Percentiles rank a stretch among this genome's conserved stretches.
Conservation (phyloP, 768 basidiomycete species). For the Collybia nuda region DNA sequence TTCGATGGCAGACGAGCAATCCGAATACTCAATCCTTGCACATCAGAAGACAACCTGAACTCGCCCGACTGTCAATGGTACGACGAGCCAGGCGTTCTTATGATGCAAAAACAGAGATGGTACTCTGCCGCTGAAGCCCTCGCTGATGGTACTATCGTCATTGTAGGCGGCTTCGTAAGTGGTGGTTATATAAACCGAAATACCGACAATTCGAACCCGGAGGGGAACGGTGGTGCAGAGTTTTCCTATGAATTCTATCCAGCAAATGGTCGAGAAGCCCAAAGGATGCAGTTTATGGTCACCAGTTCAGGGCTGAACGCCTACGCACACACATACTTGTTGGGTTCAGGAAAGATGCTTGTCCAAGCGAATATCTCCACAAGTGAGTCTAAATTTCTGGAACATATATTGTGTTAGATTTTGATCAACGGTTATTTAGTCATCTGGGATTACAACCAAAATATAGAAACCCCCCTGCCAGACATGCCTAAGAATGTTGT, state of each 20-base stretch:
- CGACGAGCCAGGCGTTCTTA: conserved; percentile 59
- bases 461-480: conserved; percentile 63
- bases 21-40: conserved; percentile 81
- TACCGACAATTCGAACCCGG: conserved; percentile 65
- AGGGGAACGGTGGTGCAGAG: conserved; percentile 66
- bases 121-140: conserved; percentile 76
- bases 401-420: too few species aligned
- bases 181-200: conserved; percentile 83
- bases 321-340: conserved; percentile 72
- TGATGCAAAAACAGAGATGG: conserved; percentile 74
- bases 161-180: conserved; percentile 80
- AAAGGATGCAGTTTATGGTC: conserved; percentile 65
- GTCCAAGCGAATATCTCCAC: conserved; percentile 82
- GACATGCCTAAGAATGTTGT: conserved; percentile 72
- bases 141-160: conserved; percentile 72
- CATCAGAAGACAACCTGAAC: conserved; percentile 41
- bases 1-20: conserved; percentile 81
- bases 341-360: conserved; percentile 77
- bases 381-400: too few species aligned
- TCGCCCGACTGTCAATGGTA: conserved; percentile 67
- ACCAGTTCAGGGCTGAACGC: conserved; percentile 76
- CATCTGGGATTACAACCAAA: conserved; percentile 53
- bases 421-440: conserved; percentile 30
- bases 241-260: conserved; percentile 87
- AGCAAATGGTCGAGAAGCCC: conserved; percentile 43